phyloP scores from a whole-genome alignment of 225 moss, liverwort and hornwort species.

The Polytrichum commune region DNA sequence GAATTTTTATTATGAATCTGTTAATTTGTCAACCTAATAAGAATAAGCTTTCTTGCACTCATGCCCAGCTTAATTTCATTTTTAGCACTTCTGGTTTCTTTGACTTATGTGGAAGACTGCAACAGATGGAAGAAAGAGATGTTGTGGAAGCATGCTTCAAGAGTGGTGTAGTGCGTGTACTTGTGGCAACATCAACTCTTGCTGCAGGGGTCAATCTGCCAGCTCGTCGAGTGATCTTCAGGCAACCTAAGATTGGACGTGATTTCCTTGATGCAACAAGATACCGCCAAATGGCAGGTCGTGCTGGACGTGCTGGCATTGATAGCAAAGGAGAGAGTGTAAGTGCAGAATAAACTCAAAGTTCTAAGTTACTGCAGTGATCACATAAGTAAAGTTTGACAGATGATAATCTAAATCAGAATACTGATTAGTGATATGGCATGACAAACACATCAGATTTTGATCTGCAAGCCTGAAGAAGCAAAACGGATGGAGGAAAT shows the following conservation, averaged over 20 bases:
- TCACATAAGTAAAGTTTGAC: too few relatives aligned
- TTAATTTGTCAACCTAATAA: too few relatives aligned
- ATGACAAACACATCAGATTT: slow-evolving; percentile 40
- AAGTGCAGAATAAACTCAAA: slow-evolving; percentile 13
- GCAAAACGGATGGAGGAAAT: slow-evolving; percentile 77
- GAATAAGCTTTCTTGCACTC: too few relatives aligned
- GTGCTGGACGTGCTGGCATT: slow-evolving; percentile 97
- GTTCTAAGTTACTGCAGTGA: not conserved
- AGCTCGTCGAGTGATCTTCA: slow-evolving; percentile 94
- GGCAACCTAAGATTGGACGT: slow-evolving; percentile 94
- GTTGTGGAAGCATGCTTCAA: slow-evolving; percentile 89
- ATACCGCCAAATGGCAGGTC: slow-evolving; percentile 97
- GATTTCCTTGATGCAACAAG: slow-evolving; percentile 91
- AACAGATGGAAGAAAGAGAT: slow-evolving; percentile 84
- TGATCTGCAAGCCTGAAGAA: slow-evolving; percentile 97
- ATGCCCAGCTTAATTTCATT: too few relatives aligned
- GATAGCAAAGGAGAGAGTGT: slow-evolving; percentile 99
- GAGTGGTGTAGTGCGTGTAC: slow-evolving; percentile 83
- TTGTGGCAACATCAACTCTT: slow-evolving; percentile 93
- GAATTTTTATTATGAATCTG: too few relatives aligned
- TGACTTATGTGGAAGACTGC: not conserved
- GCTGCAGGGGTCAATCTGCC: slow-evolving; percentile 98
- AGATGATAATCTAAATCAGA: too few relatives aligned
- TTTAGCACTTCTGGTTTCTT: too few relatives aligned
- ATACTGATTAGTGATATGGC: too few relatives aligned